phyloP scores from a whole-genome alignment of 371 early-diverging fungal species.

The Dichotomocladium elegans region DNA sequence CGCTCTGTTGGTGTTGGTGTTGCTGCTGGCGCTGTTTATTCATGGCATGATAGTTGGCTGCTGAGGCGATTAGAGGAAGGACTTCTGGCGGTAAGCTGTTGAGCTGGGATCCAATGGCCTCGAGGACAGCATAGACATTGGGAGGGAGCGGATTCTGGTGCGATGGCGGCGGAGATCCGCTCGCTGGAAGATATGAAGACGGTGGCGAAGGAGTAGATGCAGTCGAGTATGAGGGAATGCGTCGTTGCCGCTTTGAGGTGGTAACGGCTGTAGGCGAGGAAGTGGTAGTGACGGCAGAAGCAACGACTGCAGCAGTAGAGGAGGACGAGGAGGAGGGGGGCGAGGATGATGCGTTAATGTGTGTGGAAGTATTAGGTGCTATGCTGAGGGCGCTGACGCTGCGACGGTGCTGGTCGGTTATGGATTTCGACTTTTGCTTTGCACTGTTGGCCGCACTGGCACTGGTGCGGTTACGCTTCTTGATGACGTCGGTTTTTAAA shows the following conservation, averaged over 20 bases:
- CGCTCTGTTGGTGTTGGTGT: slow-evolving; percentile 1
- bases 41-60: slow-evolving; percentile 17
- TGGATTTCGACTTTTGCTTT: slow-evolving; percentile 4
- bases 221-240: not conserved
- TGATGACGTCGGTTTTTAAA: slow-evolving; percentile 27
- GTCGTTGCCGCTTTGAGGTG: slow-evolving; percentile 4
- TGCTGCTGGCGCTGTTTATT: slow-evolving; percentile 18
- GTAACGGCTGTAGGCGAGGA: not conserved
- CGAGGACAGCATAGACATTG: slow-evolving; percentile 11
- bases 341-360: not conserved
- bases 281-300: not conserved
- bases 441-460: slow-evolving; percentile 6
- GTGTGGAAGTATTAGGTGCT: not conserved
- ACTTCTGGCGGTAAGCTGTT: slow-evolving; percentile 17
- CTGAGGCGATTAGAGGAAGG: slow-evolving; percentile 19
- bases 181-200: not conserved
- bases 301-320: not conserved
- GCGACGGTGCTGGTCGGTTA: not conserved
- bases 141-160: not conserved
- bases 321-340: slow-evolving; percentile 18
- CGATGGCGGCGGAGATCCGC: not conserved
- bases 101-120: slow-evolving; percentile 20
- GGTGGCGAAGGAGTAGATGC: not conserved
- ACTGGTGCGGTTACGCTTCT: slow-evolving; percentile 23
- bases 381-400: not conserved